Evolutionary conservation across 345 rosid genomes (phyloP), one percentile per base, ranked within the genome.

Genomic region (Populus euphratica): DNA sequence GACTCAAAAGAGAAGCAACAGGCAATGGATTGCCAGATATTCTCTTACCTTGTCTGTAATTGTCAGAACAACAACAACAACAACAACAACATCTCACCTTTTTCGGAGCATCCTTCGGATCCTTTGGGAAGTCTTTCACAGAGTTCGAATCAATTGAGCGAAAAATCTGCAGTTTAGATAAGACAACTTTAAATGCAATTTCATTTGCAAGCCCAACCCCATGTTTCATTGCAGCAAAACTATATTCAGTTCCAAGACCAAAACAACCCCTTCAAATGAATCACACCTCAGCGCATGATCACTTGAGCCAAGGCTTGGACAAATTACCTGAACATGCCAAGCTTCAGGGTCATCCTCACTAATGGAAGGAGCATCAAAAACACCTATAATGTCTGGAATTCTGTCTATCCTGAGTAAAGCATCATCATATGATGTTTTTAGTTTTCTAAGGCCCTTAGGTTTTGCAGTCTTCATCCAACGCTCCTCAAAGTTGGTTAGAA

Each of bases 61-160:
- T 10, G 29, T 52, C 44, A 56, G 44, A 41, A 49, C 66, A 72
- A 18, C 35, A 33, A 33, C 0, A 8, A 17, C 54, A n/a, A 77
- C 21, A 56, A 64, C 52, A 29, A 35, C 35, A 66, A 29, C 12
- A 69, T 10, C 83, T 85, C 79, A 95, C 98, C 94, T 80, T 90
- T 73, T 70, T 79, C 68, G 93, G 89, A 70, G 92, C 98, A 64
- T 92, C 86, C 78, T 81, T 88, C 76, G 98, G 94, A 76, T 95
- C 97, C 87, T 93, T 92, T 62, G 98, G 99, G 84, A 95, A 95
- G 79, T 87, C 91, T 83, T 72, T 90, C 63, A 95, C 98, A 5
- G 98, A 95, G 85, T 83, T 92, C 36, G 99, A 95, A 86, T 95
- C 97, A 78, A 95, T 95, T 39, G 97, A 95, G 62, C 99, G 98